Base-by-base conservation (phyloP, 306 rosid genomes). In the Hippophae tibetana region DNA sequence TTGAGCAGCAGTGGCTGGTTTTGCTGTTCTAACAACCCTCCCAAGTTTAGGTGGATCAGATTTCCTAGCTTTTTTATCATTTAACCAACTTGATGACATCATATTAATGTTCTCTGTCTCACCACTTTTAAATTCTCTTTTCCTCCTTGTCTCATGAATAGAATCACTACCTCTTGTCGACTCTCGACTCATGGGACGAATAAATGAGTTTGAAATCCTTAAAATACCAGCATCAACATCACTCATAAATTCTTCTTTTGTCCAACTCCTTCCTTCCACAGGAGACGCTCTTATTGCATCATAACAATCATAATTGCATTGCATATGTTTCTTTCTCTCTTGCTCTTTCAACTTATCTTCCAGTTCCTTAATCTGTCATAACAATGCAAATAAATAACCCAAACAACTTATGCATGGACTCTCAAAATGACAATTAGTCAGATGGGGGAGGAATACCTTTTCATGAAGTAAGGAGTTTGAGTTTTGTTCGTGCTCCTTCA, bases 1-100 rank as follows among this genome's bases (percentile, higher is more conserved):
- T 75, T 81, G 90, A 66, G 75, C 7, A 46, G 78, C 72, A 68
- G 56, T 61, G 49, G 62, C 72, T 43, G 88, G 78, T 73, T 58
- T 85, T 48, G 76, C 57, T 69, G 87, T 56, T 67, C 85, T 89
- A 44, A 61, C 73, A 50, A 76, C 18, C 55, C 86, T 77, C 43
- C 79, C 66, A 67, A 82, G 51, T 67, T 38, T 85, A 11, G 94
- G 86, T 8, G 96, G 96, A 55, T 89, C 94, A 55, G 96, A 89
- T 75, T 85, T 89, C 81, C 94, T 56, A 25, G 79, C 49, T 66
- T 67, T 89, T 51, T 72, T 74, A 46, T 74, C 79, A 6, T 67
- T 67, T 9, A 82, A 67, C 18, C 78, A 67, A 57, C 72, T 55
- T 0, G 85, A 31, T 9, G 45, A 42, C 44, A 74, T 41, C 42